phyloP scores from a whole-genome alignment of 2,329 filamentous ascomycete species.

The Aspergillus niger region DNA sequence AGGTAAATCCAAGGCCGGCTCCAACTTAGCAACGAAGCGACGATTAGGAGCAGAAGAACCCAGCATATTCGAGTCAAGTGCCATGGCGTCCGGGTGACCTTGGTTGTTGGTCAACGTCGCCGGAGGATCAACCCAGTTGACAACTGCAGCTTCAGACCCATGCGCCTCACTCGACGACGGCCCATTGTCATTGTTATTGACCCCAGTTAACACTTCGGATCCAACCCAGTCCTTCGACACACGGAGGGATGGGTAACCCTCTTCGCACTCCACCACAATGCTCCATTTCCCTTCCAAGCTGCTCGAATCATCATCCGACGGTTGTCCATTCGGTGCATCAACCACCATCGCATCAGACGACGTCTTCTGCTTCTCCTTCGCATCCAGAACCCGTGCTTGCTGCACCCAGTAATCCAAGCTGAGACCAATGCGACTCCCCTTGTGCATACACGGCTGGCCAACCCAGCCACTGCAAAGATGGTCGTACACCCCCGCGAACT shows the following conservation, averaged over 20 bases:
- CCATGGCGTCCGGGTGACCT: slow-evolving; percentile 38
- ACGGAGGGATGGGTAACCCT: slow-evolving; percentile 47
- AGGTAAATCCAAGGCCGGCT: slow-evolving; percentile 47
- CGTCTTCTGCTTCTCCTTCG: slow-evolving; percentile 24
- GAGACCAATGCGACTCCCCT: slow-evolving; percentile 42
- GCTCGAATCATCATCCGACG: slow-evolving; percentile 19
- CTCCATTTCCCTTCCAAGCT: slow-evolving; percentile 35
- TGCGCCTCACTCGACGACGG: slow-evolving; percentile 23
- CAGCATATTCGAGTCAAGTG: slow-evolving; percentile 41
- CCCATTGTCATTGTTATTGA: slow-evolving; percentile 26
- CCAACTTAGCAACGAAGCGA: slow-evolving; percentile 47
- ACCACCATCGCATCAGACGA: slow-evolving; percentile 37
- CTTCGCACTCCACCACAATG: slow-evolving; percentile 47
- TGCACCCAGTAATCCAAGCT: slow-evolving; percentile 47
- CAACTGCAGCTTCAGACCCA: slow-evolving; percentile 30
- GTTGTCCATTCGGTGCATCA: slow-evolving; percentile 28
- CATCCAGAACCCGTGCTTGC: slow-evolving; percentile 37
- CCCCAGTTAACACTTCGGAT: slow-evolving; percentile 35
- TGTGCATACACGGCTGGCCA: slow-evolving; percentile 47
- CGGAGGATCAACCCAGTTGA: slow-evolving; percentile 45
- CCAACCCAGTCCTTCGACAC: slow-evolving; percentile 49
- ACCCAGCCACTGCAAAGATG: slow-evolving; percentile 45
- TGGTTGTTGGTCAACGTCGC: slow-evolving; percentile 37
- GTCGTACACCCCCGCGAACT: slow-evolving; percentile 35
- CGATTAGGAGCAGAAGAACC: slow-evolving; percentile 43